Base-by-base conservation (phyloP, 1,284 basidiomycete species). In the Leccinum fuscescens region DNA sequence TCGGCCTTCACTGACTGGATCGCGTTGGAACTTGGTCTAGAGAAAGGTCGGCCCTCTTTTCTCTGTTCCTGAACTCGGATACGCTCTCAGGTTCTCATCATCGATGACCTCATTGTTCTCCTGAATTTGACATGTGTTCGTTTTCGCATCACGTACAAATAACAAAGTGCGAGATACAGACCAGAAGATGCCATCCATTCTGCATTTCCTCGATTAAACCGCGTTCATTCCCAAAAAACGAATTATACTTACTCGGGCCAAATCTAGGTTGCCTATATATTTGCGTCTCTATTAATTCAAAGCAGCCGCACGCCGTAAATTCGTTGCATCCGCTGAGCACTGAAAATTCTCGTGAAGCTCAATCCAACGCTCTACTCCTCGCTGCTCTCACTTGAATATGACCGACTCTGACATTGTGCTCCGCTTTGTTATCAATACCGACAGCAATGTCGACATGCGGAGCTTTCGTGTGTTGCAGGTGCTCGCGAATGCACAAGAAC, bases 381-480 rank as follows among this genome's bases (percentile, higher is more conserved):
- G 9, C 35, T 31, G 14, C 17, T 24, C 39, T 42, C 54, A n/a
- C 20, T 5, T 37, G 29, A 17, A 55, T 14, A 72, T 76, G 72
- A 33, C 63, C 39, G 61, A 67, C 37, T 62, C 68, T 60, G 77
- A 79, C 61, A 68, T 80, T 62, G 63, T 75, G 54, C 75, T 84
- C 52, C 76, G 72, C n/a, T 79, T 83, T 63, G 67, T 72, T n/a
- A 78, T 72, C 61, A 68, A 76, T 37, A 64, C 73, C 20, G 69
- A 72, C 33, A 60, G 71, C 44, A 72, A 74, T 54, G 64, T 71
- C 39, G 80, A 84, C 67, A 68, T 75, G 66, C 81, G 82, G 54
- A 77, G 80, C 5, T 77, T 83, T 64, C 75, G 74, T 33, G 74
- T 82, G 37, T 69, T 73, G 54, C 75, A 77, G 55, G 65, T 78